Conservation (phyloP, 306 rosid species). For the Gynostemma pentaphyllum region DNA sequence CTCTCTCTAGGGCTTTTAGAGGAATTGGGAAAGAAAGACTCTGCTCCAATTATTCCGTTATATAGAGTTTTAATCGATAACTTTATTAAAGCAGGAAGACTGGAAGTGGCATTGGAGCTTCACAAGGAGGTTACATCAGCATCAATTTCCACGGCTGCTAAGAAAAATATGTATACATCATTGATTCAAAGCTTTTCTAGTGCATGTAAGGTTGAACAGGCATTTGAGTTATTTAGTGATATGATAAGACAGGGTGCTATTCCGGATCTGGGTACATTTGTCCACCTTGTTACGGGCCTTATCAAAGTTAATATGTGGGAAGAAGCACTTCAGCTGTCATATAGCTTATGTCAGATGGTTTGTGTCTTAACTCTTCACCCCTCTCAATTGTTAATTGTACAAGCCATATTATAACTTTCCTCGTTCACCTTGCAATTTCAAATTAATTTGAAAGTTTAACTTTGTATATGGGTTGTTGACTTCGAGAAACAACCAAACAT, state of each 20-base stretch:
- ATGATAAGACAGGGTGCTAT: conserved; percentile 45
- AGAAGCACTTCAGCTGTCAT: conserved; percentile 62
- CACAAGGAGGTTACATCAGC: conserved; percentile 65
- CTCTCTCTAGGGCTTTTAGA: conserved; percentile 52
- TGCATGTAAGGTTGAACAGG: conserved; percentile 52
- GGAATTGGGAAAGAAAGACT: conserved; percentile 46
- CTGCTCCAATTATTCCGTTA: conserved; percentile 39
- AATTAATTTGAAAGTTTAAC: neutral
- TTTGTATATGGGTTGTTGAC: neutral
- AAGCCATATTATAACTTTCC: neutral
- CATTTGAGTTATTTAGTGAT: conserved; percentile 47
- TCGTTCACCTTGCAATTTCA: neutral
- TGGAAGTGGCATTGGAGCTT: conserved; percentile 51
- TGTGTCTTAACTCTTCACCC: conserved; percentile 27
- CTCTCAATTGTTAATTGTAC: neutral
- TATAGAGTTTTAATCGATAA: conserved; percentile 58
- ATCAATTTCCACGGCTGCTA: conserved; percentile 25
- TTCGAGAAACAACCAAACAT: neutral
- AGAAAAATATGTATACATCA: conserved; percentile 39
- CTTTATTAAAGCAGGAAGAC: conserved; percentile 63
- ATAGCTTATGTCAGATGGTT: conserved; percentile 77
- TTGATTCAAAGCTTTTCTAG: conserved; percentile 54
- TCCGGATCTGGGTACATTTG: conserved; percentile 58
- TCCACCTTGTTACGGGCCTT: conserved; percentile 67
- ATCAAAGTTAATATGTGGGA: conserved; percentile 49